These are phyloP conservation scores for Didymellaceae sp. DNA, from an alignment of 2,329 filamentous ascomycete genomes.

Conservation along the genomic window DNA sequence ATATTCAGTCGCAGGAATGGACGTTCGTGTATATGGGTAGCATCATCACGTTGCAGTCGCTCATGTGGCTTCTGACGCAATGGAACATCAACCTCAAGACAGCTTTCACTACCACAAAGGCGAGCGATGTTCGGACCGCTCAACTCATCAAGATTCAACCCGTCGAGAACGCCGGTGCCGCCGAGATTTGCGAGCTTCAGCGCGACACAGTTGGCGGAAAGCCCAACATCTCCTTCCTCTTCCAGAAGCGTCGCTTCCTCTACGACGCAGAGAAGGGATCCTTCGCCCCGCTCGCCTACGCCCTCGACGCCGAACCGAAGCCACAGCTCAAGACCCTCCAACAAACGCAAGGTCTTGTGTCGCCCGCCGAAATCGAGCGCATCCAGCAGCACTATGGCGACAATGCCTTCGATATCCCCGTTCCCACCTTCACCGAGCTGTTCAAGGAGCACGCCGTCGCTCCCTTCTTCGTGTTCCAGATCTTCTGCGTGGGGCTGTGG, in stretches of 20 bases:
- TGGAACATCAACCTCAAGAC: constrained; percentile 92
- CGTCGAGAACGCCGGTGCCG: constrained; percentile 82
- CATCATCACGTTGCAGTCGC: constrained; percentile 85
- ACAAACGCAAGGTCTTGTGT: constrained; percentile 74
- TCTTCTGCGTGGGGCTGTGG: constrained; percentile 98
- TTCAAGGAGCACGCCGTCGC: constrained; percentile 99
- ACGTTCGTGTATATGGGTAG: constrained; percentile 92
- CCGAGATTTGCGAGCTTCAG: constrained; percentile 84
- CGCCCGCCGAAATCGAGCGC: constrained; percentile 75
- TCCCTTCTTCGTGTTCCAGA: constrained; percentile 98
- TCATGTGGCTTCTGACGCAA: constrained; percentile 94
- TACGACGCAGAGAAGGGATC: constrained; percentile 73
- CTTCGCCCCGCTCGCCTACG: constrained; percentile 85
- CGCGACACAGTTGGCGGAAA: constrained; percentile 79
- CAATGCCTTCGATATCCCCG: constrained; percentile 97
- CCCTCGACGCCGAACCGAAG: constrained; percentile 84
- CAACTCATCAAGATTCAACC: constrained; percentile 92
- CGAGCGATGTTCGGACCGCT: constrained; percentile 73
- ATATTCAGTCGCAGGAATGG: constrained; percentile 96
- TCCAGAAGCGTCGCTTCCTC: constrained; percentile 96
- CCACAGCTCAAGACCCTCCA: constrained; percentile 81
- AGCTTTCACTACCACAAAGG: constrained; percentile 78
- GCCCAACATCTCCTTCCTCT: constrained; percentile 84
- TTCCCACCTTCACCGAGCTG: constrained; percentile 92
- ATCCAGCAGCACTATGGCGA: constrained; percentile 92